Evolutionary conservation across 202 grass and related monocot genomes (phyloP).

Genomic region (Cymbopogon flexuosus): DNA sequence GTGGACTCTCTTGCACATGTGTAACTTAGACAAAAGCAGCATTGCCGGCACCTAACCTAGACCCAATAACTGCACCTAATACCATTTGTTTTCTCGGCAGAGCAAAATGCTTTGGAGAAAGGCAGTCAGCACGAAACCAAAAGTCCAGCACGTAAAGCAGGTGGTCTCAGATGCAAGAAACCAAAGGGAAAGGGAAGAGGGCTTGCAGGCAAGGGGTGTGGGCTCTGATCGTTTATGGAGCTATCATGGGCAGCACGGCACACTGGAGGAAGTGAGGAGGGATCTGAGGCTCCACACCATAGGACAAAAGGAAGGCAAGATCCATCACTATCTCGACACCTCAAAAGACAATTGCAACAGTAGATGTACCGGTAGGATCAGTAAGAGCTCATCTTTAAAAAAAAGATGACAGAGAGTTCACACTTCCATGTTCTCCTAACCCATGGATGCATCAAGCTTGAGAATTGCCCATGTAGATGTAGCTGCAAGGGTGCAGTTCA

Average conservation of each 20-base stretch:
- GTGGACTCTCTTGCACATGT: conserved; percentile 8
- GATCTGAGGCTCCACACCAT: conserved; percentile 24
- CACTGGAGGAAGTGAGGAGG: neutral
- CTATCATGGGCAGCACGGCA: conserved; percentile 42
- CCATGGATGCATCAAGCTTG: conserved; percentile 2
- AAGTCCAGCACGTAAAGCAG: conserved; percentile 49
- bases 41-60: conserved; percentile 26
- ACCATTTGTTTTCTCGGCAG: too few species aligned
- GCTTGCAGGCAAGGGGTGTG: conserved; percentile 25
- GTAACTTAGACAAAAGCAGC: conserved; percentile 43
- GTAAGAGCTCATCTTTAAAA: neutral
- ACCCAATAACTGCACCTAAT: conserved; percentile 26
- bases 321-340: conserved; percentile 11
- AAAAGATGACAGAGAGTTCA: neutral
- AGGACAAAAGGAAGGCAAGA: conserved; percentile 30
- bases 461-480: neutral
- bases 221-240: conserved; percentile 35
- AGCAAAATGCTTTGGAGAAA: conserved; percentile 35
- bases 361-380: conserved; percentile 10
- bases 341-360: neutral
- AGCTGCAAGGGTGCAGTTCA: neutral
- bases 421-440: neutral
- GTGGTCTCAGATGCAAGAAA: conserved; percentile 49
- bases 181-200: conserved; percentile 36
- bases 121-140: conserved; percentile 31